phyloP scores from a whole-genome alignment of 2,329 filamentous ascomycete species.

The Aureobasidium musti region DNA sequence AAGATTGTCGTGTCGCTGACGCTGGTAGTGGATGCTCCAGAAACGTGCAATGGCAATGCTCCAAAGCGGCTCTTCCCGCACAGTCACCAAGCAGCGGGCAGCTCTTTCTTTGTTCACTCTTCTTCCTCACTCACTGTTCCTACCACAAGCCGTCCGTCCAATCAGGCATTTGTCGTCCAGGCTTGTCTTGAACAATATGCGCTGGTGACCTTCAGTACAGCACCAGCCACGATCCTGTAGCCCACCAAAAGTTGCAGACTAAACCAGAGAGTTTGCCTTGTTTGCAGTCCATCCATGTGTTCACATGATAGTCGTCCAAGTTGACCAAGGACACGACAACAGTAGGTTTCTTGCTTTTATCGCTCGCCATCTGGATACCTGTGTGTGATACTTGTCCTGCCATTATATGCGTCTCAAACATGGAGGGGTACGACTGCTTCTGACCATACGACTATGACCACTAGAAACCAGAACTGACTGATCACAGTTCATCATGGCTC shows the following conservation, averaged over 20 bases:
- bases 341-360: not conserved
- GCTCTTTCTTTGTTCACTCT: conserved; percentile 23
- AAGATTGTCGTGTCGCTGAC: conserved; percentile 15
- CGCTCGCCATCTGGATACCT: not conserved
- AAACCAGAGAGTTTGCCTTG: conserved; percentile 10
- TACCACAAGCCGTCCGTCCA: not conserved
- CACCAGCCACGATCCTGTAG: not conserved
- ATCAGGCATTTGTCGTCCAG: not conserved
- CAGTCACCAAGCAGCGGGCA: not conserved
- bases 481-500: conserved; percentile 29
- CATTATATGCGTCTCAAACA: not conserved
- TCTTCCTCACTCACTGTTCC: conserved; percentile 1
- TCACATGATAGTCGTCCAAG: conserved; percentile 21
- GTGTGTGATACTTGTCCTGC: not conserved
- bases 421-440: conserved; percentile 20
- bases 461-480: not conserved
- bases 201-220: not conserved
- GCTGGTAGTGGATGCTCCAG: not conserved
- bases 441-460: not conserved
- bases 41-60: conserved; percentile 18
- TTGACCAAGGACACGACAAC: conserved; percentile 4
- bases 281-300: conserved; percentile 26
- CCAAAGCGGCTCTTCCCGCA: conserved; percentile 23
- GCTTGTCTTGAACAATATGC: not conserved
- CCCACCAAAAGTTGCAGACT: not conserved